Evolutionary conservation across 805 yeast genomes (phyloP), one percentile per base, ranked within the genome.

Genomic region (Candida montana): DNA sequence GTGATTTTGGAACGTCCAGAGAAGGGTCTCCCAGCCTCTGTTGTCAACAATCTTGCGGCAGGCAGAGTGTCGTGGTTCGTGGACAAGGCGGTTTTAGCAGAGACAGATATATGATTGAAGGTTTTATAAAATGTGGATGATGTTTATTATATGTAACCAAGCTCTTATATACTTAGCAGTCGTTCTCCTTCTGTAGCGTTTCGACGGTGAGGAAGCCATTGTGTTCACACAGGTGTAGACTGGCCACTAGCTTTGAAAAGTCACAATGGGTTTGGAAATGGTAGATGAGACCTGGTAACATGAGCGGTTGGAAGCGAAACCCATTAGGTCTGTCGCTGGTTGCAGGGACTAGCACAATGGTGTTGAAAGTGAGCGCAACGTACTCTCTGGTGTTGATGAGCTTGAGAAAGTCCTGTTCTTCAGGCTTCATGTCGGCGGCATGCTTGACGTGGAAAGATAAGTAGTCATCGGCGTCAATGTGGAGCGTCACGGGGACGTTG

Each of bases 1-100:
- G 85, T 83, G 11, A 90, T 91, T 43, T 84, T 91, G 88, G 98
- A 91, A 67, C 77, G 96, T 58, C 97, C 97, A 3, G 98, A 93
- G 59, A 89, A 89, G 68, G 96, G 96, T 1, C 73, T 91, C 45
- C 99, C 99, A 29, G 84, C 93, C 47, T 81, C 93, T 46, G 83
- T 91, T 44, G 96, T 91, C 41, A 90, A 90, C 59, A 97, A 89
- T 64, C 85, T 86, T 24, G 95, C 96, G n/a, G 96, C 95, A 1
- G 97, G 97, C 13, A 83, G 84, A 64, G 96, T 91, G 5, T 78
- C 90, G 7, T 91, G 99, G 99, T 91, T 91, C 68, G 97, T 91
- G 28, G 99, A 91, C 61, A 86, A 88, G 54, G 96, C 82, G 51
- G 96, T 96, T 3, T 76, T 87, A 54, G 75, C 79, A 35, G 96